Base-by-base conservation (phyloP, 805 yeast genomes). In the Candida ipomoeae region DNA sequence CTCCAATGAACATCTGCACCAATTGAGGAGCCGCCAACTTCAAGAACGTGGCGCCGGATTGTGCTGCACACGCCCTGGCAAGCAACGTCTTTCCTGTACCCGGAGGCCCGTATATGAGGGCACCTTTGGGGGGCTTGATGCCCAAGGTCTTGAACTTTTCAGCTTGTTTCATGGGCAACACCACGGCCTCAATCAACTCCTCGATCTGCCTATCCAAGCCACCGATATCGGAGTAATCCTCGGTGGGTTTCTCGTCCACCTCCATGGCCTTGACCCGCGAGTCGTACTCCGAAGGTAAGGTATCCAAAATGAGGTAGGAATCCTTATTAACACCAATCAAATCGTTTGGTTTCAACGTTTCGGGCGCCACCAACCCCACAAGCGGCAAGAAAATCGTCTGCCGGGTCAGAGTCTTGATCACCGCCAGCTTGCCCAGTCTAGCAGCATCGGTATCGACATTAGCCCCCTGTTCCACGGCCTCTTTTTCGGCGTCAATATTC, bases 261-360 rank as follows among this genome's bases (percentile, higher is more conserved):
- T 94, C 99, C 99, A 94, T 89, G 11, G 98, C 98, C 73, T 94
- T 94, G 47, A 94, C 99, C 62, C 99, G 81, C 49, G 96, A 87
- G 69, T 94, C 99, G 66, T 94, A 94, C 70, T 94, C 99, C 2
- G 97, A 90, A 10, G 99, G 99, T 57, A 94, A 77, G 6, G 96
- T 90, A 70, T 94, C 99, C 60, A 94, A 78, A 48, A 94, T 87
- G 58, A 94, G 78, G 65, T 91, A 94, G 6, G 97, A 88, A 67
- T 94, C 99, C 71, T 94, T 94, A 69, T 94, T 94, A 49, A 94
- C 99, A 62, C 99, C 99, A 52, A 94, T 95, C 60, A 94, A 77
- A 65, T 94, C 99, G 59, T 95, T 95, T n/a, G 99, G 99, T 69
- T 88, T 92, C 59, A 94, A 78, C n/a, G 78, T 80, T 42, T 82